Evolutionary conservation across 805 yeast species (phyloP).

Genomic region (Cephaloascus fragrans): DNA sequence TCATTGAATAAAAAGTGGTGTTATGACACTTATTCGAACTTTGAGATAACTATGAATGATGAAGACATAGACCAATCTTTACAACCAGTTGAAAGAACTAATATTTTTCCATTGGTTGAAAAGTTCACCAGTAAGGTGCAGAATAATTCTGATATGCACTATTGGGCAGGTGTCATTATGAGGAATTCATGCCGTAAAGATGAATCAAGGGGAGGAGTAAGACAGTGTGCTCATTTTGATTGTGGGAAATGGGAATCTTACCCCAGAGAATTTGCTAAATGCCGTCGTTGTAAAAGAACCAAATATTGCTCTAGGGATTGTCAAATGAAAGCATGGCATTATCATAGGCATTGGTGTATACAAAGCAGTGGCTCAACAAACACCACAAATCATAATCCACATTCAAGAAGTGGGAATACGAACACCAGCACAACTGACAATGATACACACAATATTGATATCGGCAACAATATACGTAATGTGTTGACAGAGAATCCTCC

Average conservation of each 20-base stretch:
- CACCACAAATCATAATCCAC: not conserved
- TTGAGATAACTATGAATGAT: conserved; percentile 22
- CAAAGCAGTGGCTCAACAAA: conserved; percentile 16
- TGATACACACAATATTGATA: too few relatives aligned
- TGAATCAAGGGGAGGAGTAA: conserved; percentile 75
- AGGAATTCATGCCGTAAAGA: conserved; percentile 90
- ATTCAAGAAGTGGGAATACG: not conserved
- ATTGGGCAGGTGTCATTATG: conserved; percentile 98
- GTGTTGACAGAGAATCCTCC: too few relatives aligned
- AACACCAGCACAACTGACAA: too few relatives aligned
- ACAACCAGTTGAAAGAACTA: conserved; percentile 39
- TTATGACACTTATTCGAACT: conserved; percentile 28
- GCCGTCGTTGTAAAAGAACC: conserved; percentile 88
- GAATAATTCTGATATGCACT: conserved; percentile 72
- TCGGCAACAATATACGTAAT: not conserved
- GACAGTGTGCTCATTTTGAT: conserved; percentile 89
- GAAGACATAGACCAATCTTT: conserved; percentile 25
- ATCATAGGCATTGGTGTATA: conserved; percentile 91
- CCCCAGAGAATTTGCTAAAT: conserved; percentile 90
- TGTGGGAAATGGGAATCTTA: conserved; percentile 92
- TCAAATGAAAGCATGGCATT: conserved; percentile 85
- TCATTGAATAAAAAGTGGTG: conserved; percentile 30
- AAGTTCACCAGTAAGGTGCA: conserved; percentile 63
- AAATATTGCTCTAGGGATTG: conserved; percentile 92
- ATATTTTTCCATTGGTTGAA: conserved; percentile 87